A percentile compares a stretch with the other conserved stretches of the same genome.
These are phyloP conservation scores for Calonectria leucothoes DNA, from an alignment of 2,329 filamentous ascomycete species.

Conservation along the genomic window DNA sequence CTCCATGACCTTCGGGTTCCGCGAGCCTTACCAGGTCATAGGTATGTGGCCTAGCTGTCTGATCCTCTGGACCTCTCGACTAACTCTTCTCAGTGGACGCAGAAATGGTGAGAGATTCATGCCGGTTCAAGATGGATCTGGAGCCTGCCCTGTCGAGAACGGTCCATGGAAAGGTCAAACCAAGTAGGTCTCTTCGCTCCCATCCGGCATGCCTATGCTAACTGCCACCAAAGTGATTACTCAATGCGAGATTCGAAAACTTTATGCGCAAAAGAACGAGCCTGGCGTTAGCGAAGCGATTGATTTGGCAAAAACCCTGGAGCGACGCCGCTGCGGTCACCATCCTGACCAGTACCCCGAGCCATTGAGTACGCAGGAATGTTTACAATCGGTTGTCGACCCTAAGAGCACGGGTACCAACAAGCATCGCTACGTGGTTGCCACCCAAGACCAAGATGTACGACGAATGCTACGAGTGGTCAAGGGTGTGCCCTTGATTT, in stretches of 20 bases:
- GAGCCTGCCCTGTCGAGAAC: conserved; percentile 80
- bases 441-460: conserved; percentile 76
- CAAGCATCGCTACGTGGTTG: conserved; percentile 83
- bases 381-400: conserved; percentile 80
- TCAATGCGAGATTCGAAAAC: conserved; percentile 82
- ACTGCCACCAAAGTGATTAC: conserved; percentile 72
- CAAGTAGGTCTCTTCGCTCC: conserved; percentile 64
- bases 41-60: conserved; percentile 55
- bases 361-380: conserved; percentile 77
- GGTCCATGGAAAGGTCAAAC: conserved; percentile 88
- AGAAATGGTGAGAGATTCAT: conserved; percentile 84
- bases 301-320: conserved; percentile 78
- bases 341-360: conserved; percentile 77
- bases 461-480: conserved; percentile 73
- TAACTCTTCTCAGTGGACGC: conserved; percentile 73
- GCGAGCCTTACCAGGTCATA: conserved; percentile 93
- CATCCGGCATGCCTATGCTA: conserved; percentile 25
- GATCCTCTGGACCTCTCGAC: conserved; percentile 18
- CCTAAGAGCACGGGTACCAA: conserved; percentile 78
- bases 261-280: conserved; percentile 73
- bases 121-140: conserved; percentile 91
- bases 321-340: conserved; percentile 83
- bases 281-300: conserved; percentile 71
- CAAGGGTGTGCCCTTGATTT: conserved; percentile 80
- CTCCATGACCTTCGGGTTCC: conserved; percentile 87